phyloP scores from a whole-genome alignment of 768 basidiomycete species.

The Hericium rajendrae region DNA sequence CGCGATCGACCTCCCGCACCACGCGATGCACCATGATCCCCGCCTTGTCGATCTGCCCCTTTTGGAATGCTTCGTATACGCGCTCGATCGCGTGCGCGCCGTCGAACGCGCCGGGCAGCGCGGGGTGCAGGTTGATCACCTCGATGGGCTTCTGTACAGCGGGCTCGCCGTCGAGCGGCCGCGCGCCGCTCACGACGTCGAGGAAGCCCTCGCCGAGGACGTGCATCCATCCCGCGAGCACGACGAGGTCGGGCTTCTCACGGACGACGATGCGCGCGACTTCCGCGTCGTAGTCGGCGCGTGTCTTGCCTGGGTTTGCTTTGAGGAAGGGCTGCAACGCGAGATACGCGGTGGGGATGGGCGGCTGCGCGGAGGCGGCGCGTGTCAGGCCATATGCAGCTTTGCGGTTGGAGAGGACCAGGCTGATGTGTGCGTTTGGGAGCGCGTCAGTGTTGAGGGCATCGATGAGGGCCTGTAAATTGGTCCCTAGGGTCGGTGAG shows the following conservation, averaged over 20 bases:
- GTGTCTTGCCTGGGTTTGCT: constrained; percentile 59
- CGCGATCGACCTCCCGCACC: constrained; percentile 86
- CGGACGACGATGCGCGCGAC: constrained; percentile 59
- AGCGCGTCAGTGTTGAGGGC: constrained; percentile 66
- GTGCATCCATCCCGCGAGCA: constrained; percentile 99
- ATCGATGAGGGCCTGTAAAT: constrained; percentile 93
- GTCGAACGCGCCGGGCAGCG: constrained; percentile 89
- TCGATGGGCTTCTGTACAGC: constrained; percentile 38
- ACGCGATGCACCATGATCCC: constrained; percentile 95
- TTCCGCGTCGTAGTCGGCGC: constrained; percentile 80
- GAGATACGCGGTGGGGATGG: constrained; percentile 76
- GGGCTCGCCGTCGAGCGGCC: constrained; percentile 21
- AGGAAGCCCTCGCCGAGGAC: constrained; percentile 80
- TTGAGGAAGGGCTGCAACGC: constrained; percentile 81
- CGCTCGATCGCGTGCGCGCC: constrained; percentile 87
- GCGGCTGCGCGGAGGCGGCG: constrained; percentile 58
- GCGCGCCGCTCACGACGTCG: constrained; percentile 44
- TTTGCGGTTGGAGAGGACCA: constrained; percentile 89
- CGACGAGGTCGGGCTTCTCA: constrained; percentile 71
- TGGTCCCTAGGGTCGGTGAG: constrained; percentile 54
- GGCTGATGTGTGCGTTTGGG: constrained; percentile 58
- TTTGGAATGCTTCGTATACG: constrained; percentile 82
- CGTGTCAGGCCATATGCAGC: constrained; percentile 82
- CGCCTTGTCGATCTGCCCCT: constrained; percentile 65
- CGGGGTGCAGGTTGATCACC: constrained; percentile 95